phyloP scores from a whole-genome alignment of 2,329 filamentous ascomycete genomes.

The Stachybotrys chartarum region DNA sequence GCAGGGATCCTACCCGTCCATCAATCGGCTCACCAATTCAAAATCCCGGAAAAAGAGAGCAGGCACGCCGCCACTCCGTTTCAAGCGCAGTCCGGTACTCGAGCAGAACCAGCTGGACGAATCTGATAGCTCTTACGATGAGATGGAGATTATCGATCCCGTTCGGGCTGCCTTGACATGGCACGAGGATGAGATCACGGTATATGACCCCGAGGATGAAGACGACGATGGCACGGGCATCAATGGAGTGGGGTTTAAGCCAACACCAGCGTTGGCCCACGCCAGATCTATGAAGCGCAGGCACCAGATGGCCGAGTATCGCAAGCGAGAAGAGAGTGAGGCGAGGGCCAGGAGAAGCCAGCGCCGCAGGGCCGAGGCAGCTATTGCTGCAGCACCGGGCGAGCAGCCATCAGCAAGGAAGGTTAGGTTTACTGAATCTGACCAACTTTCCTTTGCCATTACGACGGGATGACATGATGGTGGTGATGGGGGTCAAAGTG shows the following conservation, averaged over 20 bases:
- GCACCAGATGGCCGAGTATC: slow-evolving; percentile 57
- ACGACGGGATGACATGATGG: slow-evolving; percentile 19
- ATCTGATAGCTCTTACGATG: slow-evolving; percentile 22
- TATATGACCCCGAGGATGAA: slow-evolving; percentile 56
- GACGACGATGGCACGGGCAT: slow-evolving; percentile 62
- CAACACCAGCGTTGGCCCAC: slow-evolving; percentile 53
- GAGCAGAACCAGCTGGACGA: slow-evolving; percentile 9
- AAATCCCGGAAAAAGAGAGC: slow-evolving; percentile 28
- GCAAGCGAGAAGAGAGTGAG: slow-evolving; percentile 52
- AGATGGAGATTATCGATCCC: slow-evolving; percentile 38
- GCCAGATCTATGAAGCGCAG: slow-evolving; percentile 48
- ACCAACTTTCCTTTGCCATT: slow-evolving; percentile 22
- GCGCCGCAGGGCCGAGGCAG: slow-evolving; percentile 29
- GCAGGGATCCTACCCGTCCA: slow-evolving; percentile 28
- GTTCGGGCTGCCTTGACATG: slow-evolving; percentile 55
- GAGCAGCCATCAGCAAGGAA: slow-evolving; percentile 21
- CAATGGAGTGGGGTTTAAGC: slow-evolving; percentile 61
- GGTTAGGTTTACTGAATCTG: slow-evolving; percentile 33
- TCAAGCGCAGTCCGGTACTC: slow-evolving; percentile 13
- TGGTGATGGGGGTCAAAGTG: background rate
- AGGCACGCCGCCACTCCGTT: slow-evolving; percentile 30
- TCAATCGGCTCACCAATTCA: slow-evolving; percentile 30
- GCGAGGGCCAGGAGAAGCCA: slow-evolving; percentile 49
- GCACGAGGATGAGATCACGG: slow-evolving; percentile 62
- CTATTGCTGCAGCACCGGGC: slow-evolving; percentile 15